Evolutionary conservation across 169 alveolate genomes (phyloP).

Genomic region (Eimeria necatrix): DNA sequence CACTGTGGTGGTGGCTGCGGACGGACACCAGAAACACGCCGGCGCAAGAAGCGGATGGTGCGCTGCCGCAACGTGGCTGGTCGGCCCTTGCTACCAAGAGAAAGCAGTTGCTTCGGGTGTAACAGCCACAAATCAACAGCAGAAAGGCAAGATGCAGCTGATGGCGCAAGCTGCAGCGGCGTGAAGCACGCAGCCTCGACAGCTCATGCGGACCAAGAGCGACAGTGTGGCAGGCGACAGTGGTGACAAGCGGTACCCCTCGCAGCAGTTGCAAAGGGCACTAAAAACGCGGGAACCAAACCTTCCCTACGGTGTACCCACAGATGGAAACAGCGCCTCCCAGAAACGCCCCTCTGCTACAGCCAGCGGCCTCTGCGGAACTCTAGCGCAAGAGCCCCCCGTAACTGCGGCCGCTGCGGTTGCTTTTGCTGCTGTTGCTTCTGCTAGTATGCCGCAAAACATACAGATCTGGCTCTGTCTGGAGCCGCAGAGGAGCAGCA

Average conservation of each 20-base stretch:
- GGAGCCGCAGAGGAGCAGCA: constrained; percentile 62
- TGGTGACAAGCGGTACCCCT: background rate
- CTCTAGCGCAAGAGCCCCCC: constrained; percentile 56
- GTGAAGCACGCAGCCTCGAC: constrained; percentile 40
- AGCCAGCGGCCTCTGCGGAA: constrained; percentile 68
- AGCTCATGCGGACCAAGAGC: constrained; percentile 25
- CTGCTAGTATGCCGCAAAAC: constrained; percentile 46
- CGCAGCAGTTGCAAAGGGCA: constrained; percentile 10
- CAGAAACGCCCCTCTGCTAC: constrained; percentile 30
- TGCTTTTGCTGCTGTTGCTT: constrained; percentile 67
- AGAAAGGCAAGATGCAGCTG: background rate
- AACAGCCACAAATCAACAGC: background rate
- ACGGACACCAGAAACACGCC: background rate
- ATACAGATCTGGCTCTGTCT: constrained; percentile 60
- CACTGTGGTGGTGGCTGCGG: too few relatives aligned
- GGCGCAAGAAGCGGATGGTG: background rate
- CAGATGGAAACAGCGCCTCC: constrained; percentile 49
- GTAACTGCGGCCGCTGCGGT: constrained; percentile 53
- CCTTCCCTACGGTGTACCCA: background rate
- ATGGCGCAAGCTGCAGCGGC: constrained; percentile 3
- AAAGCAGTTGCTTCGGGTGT: constrained; percentile 44
- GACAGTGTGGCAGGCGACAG: constrained; percentile 21
- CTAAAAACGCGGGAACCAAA: constrained; percentile 45
- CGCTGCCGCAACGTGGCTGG: constrained; percentile 1
- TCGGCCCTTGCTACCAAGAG: background rate